phyloP scores from a whole-genome alignment of 129 eudicot genomes.

The Cynara cardunculus region DNA sequence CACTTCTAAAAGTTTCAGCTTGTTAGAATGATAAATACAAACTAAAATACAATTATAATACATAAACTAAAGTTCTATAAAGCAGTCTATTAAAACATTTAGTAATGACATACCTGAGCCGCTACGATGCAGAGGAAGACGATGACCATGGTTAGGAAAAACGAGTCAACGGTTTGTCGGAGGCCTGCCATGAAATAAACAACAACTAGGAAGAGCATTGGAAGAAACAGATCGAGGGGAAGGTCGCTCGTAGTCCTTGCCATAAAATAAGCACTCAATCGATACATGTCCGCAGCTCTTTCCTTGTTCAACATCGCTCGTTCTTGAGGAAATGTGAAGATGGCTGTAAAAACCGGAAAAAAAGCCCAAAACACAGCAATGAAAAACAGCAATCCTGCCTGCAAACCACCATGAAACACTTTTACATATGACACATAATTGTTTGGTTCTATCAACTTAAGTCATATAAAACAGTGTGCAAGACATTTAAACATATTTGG shows the following conservation, averaged over 20 bases:
- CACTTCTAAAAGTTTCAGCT: background rate
- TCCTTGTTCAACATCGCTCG: slow-evolving; percentile 93
- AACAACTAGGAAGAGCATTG: slow-evolving; percentile 72
- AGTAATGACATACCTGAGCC: slow-evolving; percentile 62
- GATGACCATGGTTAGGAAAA: slow-evolving; percentile 70
- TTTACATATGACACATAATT: background rate
- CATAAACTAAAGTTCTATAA: background rate
- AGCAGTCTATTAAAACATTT: background rate
- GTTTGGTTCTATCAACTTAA: background rate
- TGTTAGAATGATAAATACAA: background rate
- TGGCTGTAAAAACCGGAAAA: slow-evolving; percentile 96
- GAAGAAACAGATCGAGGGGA: slow-evolving; percentile 87
- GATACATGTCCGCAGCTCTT: slow-evolving; percentile 93
- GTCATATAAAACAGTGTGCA: background rate
- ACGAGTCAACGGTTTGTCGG: slow-evolving; percentile 49
- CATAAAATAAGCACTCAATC: slow-evolving; percentile 88
- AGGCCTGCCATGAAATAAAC: slow-evolving; percentile 97
- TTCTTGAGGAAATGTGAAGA: slow-evolving; percentile 97
- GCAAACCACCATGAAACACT: slow-evolving; percentile 17
- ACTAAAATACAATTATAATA: background rate
- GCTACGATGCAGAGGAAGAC: slow-evolving; percentile 91
- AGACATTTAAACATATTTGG: background rate
- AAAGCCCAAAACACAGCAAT: slow-evolving; percentile 98
- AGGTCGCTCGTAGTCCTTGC: slow-evolving; percentile 93
- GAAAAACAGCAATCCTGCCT: slow-evolving; percentile 95